Evolutionary conservation across 345 rosid genomes (phyloP), one percentile per base, ranked within the genome.

Genomic region (Heritiera fomes): DNA sequence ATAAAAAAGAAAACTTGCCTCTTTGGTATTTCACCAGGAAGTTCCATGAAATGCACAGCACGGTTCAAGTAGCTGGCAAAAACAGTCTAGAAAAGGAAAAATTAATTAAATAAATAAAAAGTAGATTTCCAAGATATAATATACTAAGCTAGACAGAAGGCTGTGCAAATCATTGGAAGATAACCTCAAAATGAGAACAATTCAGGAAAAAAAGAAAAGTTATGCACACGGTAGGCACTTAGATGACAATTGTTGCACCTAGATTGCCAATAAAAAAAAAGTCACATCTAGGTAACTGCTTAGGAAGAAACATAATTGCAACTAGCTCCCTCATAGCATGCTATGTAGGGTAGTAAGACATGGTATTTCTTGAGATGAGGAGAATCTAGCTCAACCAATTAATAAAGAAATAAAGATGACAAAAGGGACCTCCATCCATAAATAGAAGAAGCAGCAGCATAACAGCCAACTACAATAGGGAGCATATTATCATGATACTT

Each of bases 21-120:
- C 87, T 92, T 94, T 66, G 93, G 98, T 87, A 94, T 94, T 90
- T 96, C 95, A 65, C 99, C 99, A 52, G 99, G 99, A 86, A 96
- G 94, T 87, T 94, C 99, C 99, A 94, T 96, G 80, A 96, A 96
- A 89, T 90, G 98, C 81, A 96, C 98, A 38, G 93, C 91, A 75
- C 98, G 99, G n/a, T 92, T 95, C 75, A 90, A 67, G 83, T 94
- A 96, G 84, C 95, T 85, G 69, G 95, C 85, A 85, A 96, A 96
- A 80, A 96, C 98, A 75, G 91, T 88, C 99, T 95, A 83, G 73
- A 78, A 81, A 85, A 2, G 34, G 18, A 81, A 66, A 47, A 68
- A 10, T 32, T 6, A 47, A 45, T 47, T 6, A 59, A 46, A 43
- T 78, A 58, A 56, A 70, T 0, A 70, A 58, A 55, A 18, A 52